Conservation (phyloP, 331 rosid species). For the Acacia pycnantha region DNA sequence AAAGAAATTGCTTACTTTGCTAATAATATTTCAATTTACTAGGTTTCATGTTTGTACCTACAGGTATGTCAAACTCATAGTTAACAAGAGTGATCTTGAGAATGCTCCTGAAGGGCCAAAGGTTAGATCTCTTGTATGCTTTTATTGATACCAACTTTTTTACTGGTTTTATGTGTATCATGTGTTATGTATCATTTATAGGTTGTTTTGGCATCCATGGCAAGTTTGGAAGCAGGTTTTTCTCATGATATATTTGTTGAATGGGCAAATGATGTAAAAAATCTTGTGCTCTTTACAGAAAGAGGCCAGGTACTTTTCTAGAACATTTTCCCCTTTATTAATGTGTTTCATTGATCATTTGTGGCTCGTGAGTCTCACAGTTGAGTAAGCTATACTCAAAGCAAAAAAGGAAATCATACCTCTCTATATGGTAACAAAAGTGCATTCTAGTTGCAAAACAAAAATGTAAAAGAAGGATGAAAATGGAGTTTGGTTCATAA, state of each 20-base stretch:
- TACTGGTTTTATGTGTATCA: slow-evolving; percentile 6
- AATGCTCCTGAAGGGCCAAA: slow-evolving; percentile 94
- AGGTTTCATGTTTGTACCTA: slow-evolving; percentile 41
- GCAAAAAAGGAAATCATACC: not conserved
- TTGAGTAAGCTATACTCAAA: not conserved
- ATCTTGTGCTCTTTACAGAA: slow-evolving; percentile 88
- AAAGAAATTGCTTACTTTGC: slow-evolving; percentile 14
- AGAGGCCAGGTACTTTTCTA: slow-evolving; percentile 80
- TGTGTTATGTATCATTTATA: slow-evolving; percentile 25
- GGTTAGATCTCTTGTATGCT: slow-evolving; percentile 47
- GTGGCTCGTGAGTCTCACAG: not conserved
- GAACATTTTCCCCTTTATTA: not conserved
- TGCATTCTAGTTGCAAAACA: not conserved
- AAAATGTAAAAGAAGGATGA: not conserved
- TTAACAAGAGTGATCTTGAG: slow-evolving; percentile 86
- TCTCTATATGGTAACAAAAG: not conserved
- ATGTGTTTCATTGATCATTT: slow-evolving; percentile 19
- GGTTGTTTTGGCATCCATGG: slow-evolving; percentile 98
- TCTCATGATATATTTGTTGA: slow-evolving; percentile 95
- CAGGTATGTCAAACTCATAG: slow-evolving; percentile 68
- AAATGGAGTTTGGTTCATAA: not conserved
- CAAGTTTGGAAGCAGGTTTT: slow-evolving; percentile 97
- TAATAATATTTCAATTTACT: slow-evolving; percentile 28
- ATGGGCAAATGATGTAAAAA: slow-evolving; percentile 77
- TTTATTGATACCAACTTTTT: not conserved